Conservation (phyloP, 2,329 filamentous ascomycete genomes). For the Botrytis porri region DNA sequence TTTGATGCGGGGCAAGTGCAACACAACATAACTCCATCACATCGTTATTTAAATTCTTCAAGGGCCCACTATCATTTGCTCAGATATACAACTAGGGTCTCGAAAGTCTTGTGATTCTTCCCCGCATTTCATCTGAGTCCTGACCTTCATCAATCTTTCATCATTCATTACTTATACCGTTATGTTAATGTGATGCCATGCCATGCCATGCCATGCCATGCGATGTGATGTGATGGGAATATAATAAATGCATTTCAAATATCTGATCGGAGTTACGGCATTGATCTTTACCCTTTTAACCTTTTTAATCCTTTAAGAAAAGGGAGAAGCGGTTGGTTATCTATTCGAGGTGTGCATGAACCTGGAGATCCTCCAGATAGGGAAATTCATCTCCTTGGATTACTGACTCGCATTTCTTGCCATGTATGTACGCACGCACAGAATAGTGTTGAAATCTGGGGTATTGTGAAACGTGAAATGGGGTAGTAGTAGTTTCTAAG, state of each 20-base stretch:
- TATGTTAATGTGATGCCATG: background rate
- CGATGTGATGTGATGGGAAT: slow-evolving; percentile 3
- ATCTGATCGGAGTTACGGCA: slow-evolving; percentile 2
- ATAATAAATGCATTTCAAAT: background rate
- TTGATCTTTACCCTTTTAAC: background rate
- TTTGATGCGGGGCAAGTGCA: slow-evolving; percentile 2
- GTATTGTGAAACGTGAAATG: background rate
- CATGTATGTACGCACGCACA: background rate
- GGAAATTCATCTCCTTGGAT: slow-evolving; percentile 8
- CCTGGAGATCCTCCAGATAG: background rate
- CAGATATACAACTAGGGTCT: background rate
- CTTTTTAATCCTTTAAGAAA: background rate
- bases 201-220: background rate
- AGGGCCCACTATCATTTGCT: background rate
- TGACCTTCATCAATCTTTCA: background rate
- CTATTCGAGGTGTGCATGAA: background rate
- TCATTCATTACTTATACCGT: background rate
- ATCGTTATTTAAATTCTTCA: background rate
- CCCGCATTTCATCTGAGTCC: background rate
- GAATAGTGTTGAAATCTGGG: background rate
- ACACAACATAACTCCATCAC: slow-evolving; percentile 2
- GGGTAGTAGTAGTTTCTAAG: background rate
- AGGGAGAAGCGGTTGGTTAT: background rate
- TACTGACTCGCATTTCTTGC: slow-evolving; percentile 1
- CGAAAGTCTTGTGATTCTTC: slow-evolving; percentile 5